Evolutionary conservation across 1,284 basidiomycete genomes (phyloP), one percentile per base, ranked within the genome.

Genomic region (Lentinula novae-zelandiae): DNA sequence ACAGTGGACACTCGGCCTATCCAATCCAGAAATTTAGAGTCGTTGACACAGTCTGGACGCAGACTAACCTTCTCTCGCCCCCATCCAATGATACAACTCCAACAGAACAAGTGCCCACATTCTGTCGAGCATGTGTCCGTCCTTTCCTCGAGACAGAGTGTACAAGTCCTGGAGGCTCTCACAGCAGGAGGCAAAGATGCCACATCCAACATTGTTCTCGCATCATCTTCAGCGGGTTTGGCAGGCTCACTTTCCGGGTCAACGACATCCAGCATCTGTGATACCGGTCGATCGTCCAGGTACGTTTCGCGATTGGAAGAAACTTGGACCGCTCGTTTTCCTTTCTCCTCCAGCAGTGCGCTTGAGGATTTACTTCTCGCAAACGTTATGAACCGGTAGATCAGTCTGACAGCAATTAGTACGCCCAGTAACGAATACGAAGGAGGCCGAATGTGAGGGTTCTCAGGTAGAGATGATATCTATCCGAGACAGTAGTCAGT

Each of bases 91-190:
- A 97, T 92, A 71, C 95, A 98, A 63, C 81, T 85, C 95, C 95
- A 98, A 70, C 94, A 96, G 74, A 96, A 97, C 51, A 96, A 73
- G 75, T 97, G 95, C 0, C 95, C 95, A 68, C 95, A 97, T 71
- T 96, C 95, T 0, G 95, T 97, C 31, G 92, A 88, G 66, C 90
- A 91, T 58, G 88, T 86, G 69, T 89, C 81, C 33, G 88, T 87
- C 70, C 90, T 76, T 75, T 93, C 86, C 67, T 95, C 92, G 59
- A 96, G 75, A 69, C 94, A 96, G 5, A 96, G 78, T 1, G 93
- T 93, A 67, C 94, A 96, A 68, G 83, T 90, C 67, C 93, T 79
- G 17, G 85, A 81, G 7, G 83, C 84, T 50, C 90, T 77, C 1
- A 82, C 65, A 6, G 71, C 75, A 2, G 75, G 66, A 1, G 85